Percentiles rank a stretch among this genome's conserved stretches.
These are phyloP conservation scores for Solanum arcanum DNA, from an alignment of 257 asterid genomes.

Conservation along the genomic window DNA sequence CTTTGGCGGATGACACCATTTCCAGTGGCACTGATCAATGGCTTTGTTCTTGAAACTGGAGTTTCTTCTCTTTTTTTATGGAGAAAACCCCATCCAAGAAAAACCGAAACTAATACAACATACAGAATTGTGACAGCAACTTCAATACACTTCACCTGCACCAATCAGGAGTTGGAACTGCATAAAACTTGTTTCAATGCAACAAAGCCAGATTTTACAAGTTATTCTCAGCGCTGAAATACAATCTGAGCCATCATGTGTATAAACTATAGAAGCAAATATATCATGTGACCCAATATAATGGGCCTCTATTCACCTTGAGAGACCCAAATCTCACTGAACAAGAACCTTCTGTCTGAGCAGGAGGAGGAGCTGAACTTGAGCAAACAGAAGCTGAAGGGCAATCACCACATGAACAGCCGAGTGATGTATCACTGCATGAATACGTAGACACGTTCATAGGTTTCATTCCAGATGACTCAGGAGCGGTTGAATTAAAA, in stretches of 20 bases:
- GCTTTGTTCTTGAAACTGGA: constrained; percentile 52
- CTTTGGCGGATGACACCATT: constrained; percentile 60
- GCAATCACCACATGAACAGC: constrained; percentile 99
- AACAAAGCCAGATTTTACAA: neutral
- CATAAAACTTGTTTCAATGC: neutral
- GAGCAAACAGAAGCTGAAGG: constrained; percentile 72
- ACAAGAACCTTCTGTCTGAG: constrained; percentile 62
- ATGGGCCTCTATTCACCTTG: constrained; percentile 38
- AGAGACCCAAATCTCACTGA: constrained; percentile 72
- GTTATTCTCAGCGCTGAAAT: neutral
- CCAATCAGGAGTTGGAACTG: constrained; percentile 2
- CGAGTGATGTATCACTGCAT: constrained; percentile 83
- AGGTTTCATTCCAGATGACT: constrained; percentile 70
- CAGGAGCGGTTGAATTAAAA: constrained; percentile 55
- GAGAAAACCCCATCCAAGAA: constrained; percentile 91
- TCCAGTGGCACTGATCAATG: constrained; percentile 56
- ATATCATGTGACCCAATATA: neutral
- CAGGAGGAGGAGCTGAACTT: constrained; percentile 54
- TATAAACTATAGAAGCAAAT: neutral
- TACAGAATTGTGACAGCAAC: constrained; percentile 65
- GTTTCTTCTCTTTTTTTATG: constrained; percentile 47
- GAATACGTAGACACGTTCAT: constrained; percentile 83
- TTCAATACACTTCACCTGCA: constrained; percentile 95
- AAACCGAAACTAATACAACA: constrained; percentile 51
- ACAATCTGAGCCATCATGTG: neutral